Evolutionary conservation across 345 rosid species (phyloP).

Genomic region (Lepidium africanum): DNA sequence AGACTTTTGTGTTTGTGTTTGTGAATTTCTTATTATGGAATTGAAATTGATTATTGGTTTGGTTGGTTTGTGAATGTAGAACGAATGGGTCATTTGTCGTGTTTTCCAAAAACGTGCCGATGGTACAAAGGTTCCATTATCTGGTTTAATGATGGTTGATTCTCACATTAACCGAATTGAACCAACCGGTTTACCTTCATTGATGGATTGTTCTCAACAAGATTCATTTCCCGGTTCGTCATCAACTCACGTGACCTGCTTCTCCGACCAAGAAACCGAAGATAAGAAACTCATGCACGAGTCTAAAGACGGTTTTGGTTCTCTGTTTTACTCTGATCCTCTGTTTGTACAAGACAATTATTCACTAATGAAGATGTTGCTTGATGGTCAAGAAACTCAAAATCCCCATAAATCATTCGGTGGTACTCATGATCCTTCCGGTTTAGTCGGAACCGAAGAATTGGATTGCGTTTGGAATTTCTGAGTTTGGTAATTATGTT

Average conservation of each 20-base stretch:
- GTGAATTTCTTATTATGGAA: neutral
- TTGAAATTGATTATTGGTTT: neutral
- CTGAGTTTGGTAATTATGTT: slow-evolving; percentile 18
- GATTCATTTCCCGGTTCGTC: slow-evolving; percentile 20
- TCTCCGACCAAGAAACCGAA: slow-evolving; percentile 53
- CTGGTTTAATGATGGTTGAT: slow-evolving; percentile 33
- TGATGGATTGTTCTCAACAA: slow-evolving; percentile 49
- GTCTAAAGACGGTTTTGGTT: slow-evolving; percentile 28
- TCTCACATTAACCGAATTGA: slow-evolving; percentile 22
- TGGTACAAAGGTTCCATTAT: slow-evolving; percentile 45
- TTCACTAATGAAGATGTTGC: slow-evolving; percentile 43
- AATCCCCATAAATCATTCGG: slow-evolving; percentile 8
- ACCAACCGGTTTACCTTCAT: slow-evolving; percentile 43
- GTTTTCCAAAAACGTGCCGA: slow-evolving; percentile 51
- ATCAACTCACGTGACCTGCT: slow-evolving; percentile 74
- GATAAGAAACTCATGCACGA: slow-evolving; percentile 29
- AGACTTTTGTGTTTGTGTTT: neutral
- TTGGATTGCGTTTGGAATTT: slow-evolving; percentile 47
- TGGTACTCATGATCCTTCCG: slow-evolving; percentile 1
- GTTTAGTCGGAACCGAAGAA: slow-evolving; percentile 31
- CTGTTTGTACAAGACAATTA: slow-evolving; percentile 40
- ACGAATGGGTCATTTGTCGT: slow-evolving; percentile 79
- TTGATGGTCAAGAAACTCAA: slow-evolving; percentile 32
- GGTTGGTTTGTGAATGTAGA: slow-evolving; percentile 35
- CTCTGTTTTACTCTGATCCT: slow-evolving; percentile 39